These are phyloP conservation scores for Apiotrichum gamsii DNA, from an alignment of 1,284 basidiomycete genomes.

Conservation along the genomic window DNA sequence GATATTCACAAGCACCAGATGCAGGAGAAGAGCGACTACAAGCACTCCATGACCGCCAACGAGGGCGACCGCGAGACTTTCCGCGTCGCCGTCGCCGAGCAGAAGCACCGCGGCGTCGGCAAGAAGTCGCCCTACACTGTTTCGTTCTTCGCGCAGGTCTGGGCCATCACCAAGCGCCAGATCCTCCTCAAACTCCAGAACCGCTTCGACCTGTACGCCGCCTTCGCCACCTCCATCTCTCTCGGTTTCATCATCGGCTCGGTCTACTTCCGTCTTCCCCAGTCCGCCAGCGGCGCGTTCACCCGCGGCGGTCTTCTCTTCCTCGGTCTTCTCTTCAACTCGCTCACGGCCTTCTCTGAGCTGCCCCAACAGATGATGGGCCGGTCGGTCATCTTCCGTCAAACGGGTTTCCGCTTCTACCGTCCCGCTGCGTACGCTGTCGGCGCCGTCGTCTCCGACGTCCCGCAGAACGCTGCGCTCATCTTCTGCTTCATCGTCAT, in stretches of 20 bases:
- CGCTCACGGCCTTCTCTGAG: slow-evolving; percentile 53
- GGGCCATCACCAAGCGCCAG: slow-evolving; percentile 65
- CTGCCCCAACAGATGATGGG: slow-evolving; percentile 56
- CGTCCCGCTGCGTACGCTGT: slow-evolving; percentile 53
- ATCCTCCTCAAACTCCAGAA: slow-evolving; percentile 71
- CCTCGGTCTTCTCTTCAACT: slow-evolving; percentile 62
- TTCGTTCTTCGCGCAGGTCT: slow-evolving; percentile 66
- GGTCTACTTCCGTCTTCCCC: slow-evolving; percentile 65
- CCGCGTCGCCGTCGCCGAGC: slow-evolving; percentile 63
- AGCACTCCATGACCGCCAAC: slow-evolving; percentile 58
- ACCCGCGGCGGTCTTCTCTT: slow-evolving; percentile 82
- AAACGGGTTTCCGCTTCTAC: slow-evolving; percentile 71
- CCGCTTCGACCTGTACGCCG: slow-evolving; percentile 70
- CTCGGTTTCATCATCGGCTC: slow-evolving; percentile 67
- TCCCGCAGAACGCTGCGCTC: slow-evolving; percentile 50
- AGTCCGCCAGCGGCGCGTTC: slow-evolving; percentile 72
- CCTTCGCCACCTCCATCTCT: slow-evolving; percentile 55
- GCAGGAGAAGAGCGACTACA: slow-evolving; percentile 59
- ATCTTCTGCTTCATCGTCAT: slow-evolving; percentile 51
- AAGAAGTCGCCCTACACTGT: slow-evolving; percentile 83
- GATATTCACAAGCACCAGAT: slow-evolving; percentile 53
- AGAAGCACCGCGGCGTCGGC: slow-evolving; percentile 74
- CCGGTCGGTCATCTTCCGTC: slow-evolving; percentile 59
- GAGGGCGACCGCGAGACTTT: slow-evolving; percentile 63
- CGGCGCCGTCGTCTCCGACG: slow-evolving; percentile 47